Evolutionary conservation across 1,284 basidiomycete species (phyloP).

Genomic region (Fomitopsis pinicola): DNA sequence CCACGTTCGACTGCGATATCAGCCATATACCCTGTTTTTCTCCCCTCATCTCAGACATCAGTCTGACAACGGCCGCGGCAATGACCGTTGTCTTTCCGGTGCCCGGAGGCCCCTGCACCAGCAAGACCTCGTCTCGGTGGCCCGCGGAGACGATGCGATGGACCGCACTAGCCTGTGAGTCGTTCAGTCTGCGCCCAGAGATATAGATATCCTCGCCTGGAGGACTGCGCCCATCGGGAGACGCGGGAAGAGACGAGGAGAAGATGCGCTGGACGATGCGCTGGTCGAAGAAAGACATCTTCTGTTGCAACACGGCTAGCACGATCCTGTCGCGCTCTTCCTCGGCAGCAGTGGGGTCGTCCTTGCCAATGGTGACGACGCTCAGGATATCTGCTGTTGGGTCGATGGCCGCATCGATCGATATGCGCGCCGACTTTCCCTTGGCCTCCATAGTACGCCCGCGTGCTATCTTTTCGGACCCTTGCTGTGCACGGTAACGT

Average conservation of each 20-base stretch:
- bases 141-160: slow-evolving; percentile 8
- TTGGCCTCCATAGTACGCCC: slow-evolving; percentile 4
- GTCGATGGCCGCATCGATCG: slow-evolving; percentile 3
- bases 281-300: slow-evolving; percentile 5
- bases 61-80: slow-evolving; percentile 21
- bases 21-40: slow-evolving; percentile 23
- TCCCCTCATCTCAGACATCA: slow-evolving; percentile 6
- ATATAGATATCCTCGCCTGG: slow-evolving; percentile 1
- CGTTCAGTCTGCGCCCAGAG: slow-evolving; percentile 10
- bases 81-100: slow-evolving; percentile 35
- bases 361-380: too few species aligned
- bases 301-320: slow-evolving; percentile 5
- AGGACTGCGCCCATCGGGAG: neutral
- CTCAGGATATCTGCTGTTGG: too few species aligned
- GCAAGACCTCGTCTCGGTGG: slow-evolving; percentile 2
- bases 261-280: slow-evolving; percentile 8
- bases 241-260: too few species aligned
- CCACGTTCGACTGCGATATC: slow-evolving; percentile 34
- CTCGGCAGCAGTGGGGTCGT: too few species aligned
- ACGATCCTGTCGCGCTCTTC: slow-evolving; percentile 6
- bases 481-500: neutral
- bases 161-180: slow-evolving; percentile 14
- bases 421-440: slow-evolving; percentile 12
- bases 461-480: neutral
- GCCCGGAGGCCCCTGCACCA: slow-evolving; percentile 19